Evolutionary conservation across 139 green algal species (phyloP).

Genomic region (Deuterostichococcus epilithicus): DNA sequence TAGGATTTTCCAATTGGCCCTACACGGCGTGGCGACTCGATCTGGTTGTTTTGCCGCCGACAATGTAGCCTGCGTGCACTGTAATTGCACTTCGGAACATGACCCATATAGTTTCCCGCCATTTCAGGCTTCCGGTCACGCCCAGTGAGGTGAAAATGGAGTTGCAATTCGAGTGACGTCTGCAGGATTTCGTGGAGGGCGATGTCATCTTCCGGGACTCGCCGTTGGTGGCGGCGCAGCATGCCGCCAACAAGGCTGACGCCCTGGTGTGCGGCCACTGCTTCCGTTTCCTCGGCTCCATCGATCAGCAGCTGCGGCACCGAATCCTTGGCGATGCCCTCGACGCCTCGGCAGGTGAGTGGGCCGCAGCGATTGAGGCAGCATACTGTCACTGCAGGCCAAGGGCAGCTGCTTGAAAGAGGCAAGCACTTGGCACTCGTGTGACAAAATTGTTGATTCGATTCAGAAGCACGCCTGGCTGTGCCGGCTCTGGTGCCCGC

Average conservation of each 20-base stretch:
- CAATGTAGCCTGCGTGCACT: not conserved
- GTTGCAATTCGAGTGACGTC: not conserved
- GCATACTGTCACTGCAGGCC: no score
- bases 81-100: not conserved
- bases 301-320: slow-evolving; percentile 44
- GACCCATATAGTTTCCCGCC: not conserved
- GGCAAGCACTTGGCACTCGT: no score
- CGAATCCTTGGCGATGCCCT: slow-evolving; percentile 13
- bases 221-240: slow-evolving; percentile 45
- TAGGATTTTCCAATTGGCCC: not conserved
- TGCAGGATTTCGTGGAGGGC: slow-evolving; percentile 27
- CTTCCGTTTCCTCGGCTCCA: slow-evolving; percentile 45
- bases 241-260: slow-evolving; percentile 31
- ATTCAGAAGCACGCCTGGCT: no score
- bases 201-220: slow-evolving; percentile 39
- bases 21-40: not conserved
- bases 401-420: no score
- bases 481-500: no score
- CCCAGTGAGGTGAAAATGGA: no score
- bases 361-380: no score
- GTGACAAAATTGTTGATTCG: no score
- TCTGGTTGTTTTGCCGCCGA: not conserved
- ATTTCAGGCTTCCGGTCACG: not conserved
- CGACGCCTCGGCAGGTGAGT: slow-evolving; percentile 22
- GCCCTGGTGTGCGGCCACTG: slow-evolving; percentile 46